phyloP scores from a whole-genome alignment of 345 rosid species.

The Aquilaria sinensis region DNA sequence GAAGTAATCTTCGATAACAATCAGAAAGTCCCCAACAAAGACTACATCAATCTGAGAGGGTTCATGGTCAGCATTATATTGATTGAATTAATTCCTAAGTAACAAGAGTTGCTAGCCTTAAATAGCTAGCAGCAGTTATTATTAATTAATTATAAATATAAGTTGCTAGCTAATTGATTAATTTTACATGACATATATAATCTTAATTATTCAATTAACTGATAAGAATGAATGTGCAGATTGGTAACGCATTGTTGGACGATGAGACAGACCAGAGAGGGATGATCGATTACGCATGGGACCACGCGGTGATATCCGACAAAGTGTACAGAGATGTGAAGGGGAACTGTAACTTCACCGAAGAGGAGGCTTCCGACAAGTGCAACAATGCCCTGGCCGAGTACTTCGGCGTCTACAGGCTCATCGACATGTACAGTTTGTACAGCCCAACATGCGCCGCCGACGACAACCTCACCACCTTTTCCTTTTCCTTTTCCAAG shows the following conservation, averaged over 20 bases:
- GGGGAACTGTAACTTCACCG: conserved; percentile 44
- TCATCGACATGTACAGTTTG: conserved; percentile 79
- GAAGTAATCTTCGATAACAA: conserved; percentile 50
- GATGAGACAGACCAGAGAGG: conserved; percentile 73
- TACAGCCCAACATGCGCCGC: conserved; percentile 41
- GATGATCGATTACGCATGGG: conserved; percentile 82
- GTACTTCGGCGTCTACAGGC: conserved; percentile 41
- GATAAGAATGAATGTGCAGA: conserved; percentile 23
- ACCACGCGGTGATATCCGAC: conserved; percentile 82
- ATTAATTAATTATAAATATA: too few relatives aligned
- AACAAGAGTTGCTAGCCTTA: too few relatives aligned
- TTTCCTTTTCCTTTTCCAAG: too few relatives aligned
- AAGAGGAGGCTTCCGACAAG: conserved; percentile 6
- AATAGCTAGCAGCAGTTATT: too few relatives aligned
- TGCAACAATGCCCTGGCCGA: conserved; percentile 32
- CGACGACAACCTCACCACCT: conserved; percentile 11
- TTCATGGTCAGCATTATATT: conserved; percentile 38
- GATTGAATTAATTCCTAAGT: background rate
- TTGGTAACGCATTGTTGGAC: conserved; percentile 72
- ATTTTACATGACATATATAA: background rate
- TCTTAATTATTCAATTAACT: too few relatives aligned
- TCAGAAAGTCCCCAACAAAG: conserved; percentile 28
- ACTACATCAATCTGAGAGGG: conserved; percentile 65
- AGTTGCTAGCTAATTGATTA: too few relatives aligned
- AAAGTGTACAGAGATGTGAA: conserved; percentile 36